A percentile compares a stretch with the other conserved stretches of the same genome.
Conservation (phyloP, 1,139 yeast genomes). For the Yarrowia galli region DNA sequence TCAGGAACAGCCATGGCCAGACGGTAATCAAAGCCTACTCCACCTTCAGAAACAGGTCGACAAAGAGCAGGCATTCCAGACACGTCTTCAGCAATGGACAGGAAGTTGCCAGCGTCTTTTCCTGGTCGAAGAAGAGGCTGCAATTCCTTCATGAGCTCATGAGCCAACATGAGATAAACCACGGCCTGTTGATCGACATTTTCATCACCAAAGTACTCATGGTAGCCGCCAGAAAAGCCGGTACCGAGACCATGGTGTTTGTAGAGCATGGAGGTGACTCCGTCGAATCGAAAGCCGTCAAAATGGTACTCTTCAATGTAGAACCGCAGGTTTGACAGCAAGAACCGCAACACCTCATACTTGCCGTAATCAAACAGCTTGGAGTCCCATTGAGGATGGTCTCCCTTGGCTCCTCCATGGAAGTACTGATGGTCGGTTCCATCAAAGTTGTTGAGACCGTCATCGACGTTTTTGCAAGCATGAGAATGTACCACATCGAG, state of each 20-base stretch:
- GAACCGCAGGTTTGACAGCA: constrained; percentile 85
- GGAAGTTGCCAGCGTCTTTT: constrained; percentile 52
- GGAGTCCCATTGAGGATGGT: constrained; percentile 94
- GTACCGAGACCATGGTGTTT: constrained; percentile 90
- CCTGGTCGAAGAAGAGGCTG: constrained; percentile 47
- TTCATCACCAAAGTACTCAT: constrained; percentile 79
- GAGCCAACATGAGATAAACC: constrained; percentile 86
- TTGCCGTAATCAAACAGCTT: constrained; percentile 88
- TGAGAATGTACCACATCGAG: constrained; percentile 96
- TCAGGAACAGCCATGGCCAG: constrained; percentile 98
- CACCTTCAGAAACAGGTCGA: constrained; percentile 74
- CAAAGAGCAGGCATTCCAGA: constrained; percentile 97
- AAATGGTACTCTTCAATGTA: constrained; percentile 83
- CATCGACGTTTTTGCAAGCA: constrained; percentile 91
- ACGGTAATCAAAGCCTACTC: constrained; percentile 92
- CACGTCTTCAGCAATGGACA: constrained; percentile 95
- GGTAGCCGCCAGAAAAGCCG: constrained; percentile 89
- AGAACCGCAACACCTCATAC: constrained; percentile 87
- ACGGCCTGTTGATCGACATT: constrained; percentile 87
- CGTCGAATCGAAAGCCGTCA: constrained; percentile 97
- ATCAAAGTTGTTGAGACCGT: constrained; percentile 91
- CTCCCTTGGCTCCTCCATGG: constrained; percentile 86
- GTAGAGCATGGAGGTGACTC: constrained; percentile 93
- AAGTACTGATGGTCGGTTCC: constrained; percentile 96
- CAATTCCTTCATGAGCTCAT: constrained; percentile 68